These are phyloP conservation scores for Taphrina wiesneri DNA, from an alignment of 1,139 yeast species.

Conservation along the genomic window DNA sequence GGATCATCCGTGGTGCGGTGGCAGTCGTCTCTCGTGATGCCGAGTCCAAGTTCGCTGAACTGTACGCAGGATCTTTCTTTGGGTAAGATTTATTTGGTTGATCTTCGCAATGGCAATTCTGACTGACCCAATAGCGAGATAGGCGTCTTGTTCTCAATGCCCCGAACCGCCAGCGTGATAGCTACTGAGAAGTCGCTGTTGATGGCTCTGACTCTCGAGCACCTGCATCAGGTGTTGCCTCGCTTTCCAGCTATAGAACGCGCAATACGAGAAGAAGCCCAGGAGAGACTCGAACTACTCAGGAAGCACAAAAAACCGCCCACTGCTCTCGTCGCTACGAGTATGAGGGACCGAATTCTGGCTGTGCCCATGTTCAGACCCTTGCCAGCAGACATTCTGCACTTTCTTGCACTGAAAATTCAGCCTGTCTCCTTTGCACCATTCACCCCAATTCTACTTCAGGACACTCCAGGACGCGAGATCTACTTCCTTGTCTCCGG, in stretches of 20 bases:
- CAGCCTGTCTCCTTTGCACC: conserved; percentile 58
- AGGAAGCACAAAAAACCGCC: conserved; percentile 55
- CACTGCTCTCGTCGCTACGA: conserved; percentile 4
- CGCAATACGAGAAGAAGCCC: conserved; percentile 73
- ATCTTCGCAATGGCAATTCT: background rate
- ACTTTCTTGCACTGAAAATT: conserved; percentile 62
- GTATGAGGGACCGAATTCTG: conserved; percentile 45
- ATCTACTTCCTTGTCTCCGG: conserved; percentile 68
- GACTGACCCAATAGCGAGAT: conserved; percentile 51
- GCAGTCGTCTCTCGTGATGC: conserved; percentile 75
- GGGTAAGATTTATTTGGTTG: conserved; percentile 46
- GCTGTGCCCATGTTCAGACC: conserved; percentile 60
- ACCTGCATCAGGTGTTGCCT: conserved; percentile 59
- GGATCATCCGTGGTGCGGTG: conserved; percentile 74
- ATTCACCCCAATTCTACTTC: conserved; percentile 60
- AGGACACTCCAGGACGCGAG: conserved; percentile 62
- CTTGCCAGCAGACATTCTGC: conserved; percentile 60
- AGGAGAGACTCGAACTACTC: conserved; percentile 69
- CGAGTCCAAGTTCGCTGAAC: conserved; percentile 69
- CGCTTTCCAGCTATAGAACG: conserved; percentile 66
- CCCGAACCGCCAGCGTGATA: conserved; percentile 77
- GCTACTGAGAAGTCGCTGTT: conserved; percentile 65
- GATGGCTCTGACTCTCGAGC: conserved; percentile 67
- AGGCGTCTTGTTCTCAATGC: conserved; percentile 71
- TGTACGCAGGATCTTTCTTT: conserved; percentile 68